phyloP scores from a whole-genome alignment of 768 basidiomycete genomes.

The Paxillus involutus region DNA sequence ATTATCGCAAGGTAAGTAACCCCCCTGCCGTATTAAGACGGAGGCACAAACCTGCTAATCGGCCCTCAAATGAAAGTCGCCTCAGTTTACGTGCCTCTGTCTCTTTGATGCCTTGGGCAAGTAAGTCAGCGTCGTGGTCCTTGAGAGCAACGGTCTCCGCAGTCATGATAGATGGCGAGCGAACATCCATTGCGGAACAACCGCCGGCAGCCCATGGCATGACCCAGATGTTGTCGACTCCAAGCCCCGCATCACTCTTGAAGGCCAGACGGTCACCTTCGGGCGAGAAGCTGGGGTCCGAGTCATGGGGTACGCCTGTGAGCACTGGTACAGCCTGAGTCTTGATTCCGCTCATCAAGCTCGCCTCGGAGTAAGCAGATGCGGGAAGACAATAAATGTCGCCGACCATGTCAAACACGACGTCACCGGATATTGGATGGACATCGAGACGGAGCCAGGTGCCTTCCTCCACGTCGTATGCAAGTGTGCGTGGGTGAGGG shows the following conservation, averaged over 20 bases:
- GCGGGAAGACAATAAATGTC: constrained; percentile 72
- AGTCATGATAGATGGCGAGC: constrained; percentile 36
- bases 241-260: constrained; percentile 70
- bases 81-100: constrained; percentile 44
- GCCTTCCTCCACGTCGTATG: constrained; percentile 70
- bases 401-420: constrained; percentile 74
- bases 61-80: constrained; percentile 58
- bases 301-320: constrained; percentile 65
- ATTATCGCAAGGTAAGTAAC: constrained; percentile 5
- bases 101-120: constrained; percentile 53
- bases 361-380: constrained; percentile 32
- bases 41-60: constrained; percentile 39
- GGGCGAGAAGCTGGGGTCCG: constrained; percentile 74
- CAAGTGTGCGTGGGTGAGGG: constrained; percentile 61
- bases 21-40: background rate
- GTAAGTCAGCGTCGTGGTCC: constrained; percentile 43
- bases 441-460: constrained; percentile 79
- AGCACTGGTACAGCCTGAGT: constrained; percentile 57
- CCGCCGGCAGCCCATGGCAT: constrained; percentile 53
- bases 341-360: constrained; percentile 19
- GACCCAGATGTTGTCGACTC: constrained; percentile 76
- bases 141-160: constrained; percentile 35
- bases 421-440: constrained; percentile 65
- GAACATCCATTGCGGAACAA: constrained; percentile 60
- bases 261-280: constrained; percentile 63